Base-by-base conservation (phyloP, 2,329 filamentous ascomycete genomes). In the Aspergillus fumigatiaffinis region DNA sequence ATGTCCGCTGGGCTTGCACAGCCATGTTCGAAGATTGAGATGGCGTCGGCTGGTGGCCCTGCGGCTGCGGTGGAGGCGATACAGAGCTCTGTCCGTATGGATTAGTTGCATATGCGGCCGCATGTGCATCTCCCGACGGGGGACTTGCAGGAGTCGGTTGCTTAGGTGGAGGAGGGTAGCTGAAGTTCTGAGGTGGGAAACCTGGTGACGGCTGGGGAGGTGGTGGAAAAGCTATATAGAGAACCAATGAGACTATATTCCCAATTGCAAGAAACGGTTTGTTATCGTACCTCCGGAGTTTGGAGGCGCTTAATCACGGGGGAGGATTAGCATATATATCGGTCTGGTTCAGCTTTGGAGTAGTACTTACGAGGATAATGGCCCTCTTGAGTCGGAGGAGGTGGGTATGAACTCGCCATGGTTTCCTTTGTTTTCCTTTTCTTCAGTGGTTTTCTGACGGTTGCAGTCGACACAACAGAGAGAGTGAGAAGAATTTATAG, bases 81-180 rank as follows among this genome's bases (percentile, higher is more conserved):
- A 51, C 57, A 6, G 56, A 42, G n/a, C 17, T 42, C 17, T 47
- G 9, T 20, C 46, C 47, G 6, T 28, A 52, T 10, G 47, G 41
- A 5, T 48, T 57, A 46, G 51, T 26, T 3, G 51, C n/a, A 6
- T 56, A 57, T 10, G 56, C 55, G 35, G 50, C 47, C 0, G 35
- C 49, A 44, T 59, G 64, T 55, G 32, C 57, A 51, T 52, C 66
- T 21, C 51, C 57, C 23, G 28, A 63, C 49, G 56, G 63, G 42
- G 23, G 58, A 38, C 52, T 66, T 38, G 58, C 61, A 50, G 62
- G 58, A 4, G 62, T 57, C 21, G 67, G 60, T 21, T 66, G 65
- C 21, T 58, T 60, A 3, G 63, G 65, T 28, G 68, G 69, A 7
- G 67, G 68, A 35, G 63, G 66, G 53, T 61, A 67, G 41, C 48